Evolutionary conservation across 371 early-diverging fungal species (phyloP).

Genomic region (Rhizopus sp.): DNA sequence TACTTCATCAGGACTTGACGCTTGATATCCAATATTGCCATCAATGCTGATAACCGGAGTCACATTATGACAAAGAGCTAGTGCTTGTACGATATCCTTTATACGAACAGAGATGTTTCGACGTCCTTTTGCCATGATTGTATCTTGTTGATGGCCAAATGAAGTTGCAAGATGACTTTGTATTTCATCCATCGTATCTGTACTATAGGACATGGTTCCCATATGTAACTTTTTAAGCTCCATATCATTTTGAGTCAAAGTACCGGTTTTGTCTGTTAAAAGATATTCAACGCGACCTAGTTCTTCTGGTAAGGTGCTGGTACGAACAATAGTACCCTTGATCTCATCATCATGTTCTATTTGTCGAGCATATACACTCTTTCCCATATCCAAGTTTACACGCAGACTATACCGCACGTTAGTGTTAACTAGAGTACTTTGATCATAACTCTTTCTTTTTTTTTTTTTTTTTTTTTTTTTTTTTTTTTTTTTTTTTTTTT

Average conservation of each 20-base stretch:
- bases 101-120: slow-evolving; percentile 79
- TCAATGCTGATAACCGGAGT: slow-evolving; percentile 61
- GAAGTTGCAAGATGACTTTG: slow-evolving; percentile 64
- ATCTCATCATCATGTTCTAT: slow-evolving; percentile 86
- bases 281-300: slow-evolving; percentile 97
- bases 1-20: slow-evolving; percentile 99
- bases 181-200: slow-evolving; percentile 91
- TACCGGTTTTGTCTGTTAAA: slow-evolving; percentile 99
- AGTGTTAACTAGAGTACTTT: background rate
- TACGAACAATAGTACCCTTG: slow-evolving; percentile 90
- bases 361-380: slow-evolving; percentile 86
- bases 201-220: slow-evolving; percentile 94
- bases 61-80: slow-evolving; percentile 95
- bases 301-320: slow-evolving; percentile 98
- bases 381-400: slow-evolving; percentile 98
- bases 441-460: background rate
- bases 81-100: slow-evolving; percentile 82
- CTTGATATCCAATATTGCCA: slow-evolving; percentile 82
- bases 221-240: slow-evolving; percentile 96
- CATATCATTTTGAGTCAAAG: slow-evolving; percentile 99
- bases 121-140: slow-evolving; percentile 28
- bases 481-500: too few relatives aligned
- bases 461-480: too few relatives aligned
- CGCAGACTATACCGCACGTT: slow-evolving; percentile 64
- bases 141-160: slow-evolving; percentile 41